Base-by-base conservation (phyloP, 2,329 filamentous ascomycete genomes). In the Aspergillus calidoustus region DNA sequence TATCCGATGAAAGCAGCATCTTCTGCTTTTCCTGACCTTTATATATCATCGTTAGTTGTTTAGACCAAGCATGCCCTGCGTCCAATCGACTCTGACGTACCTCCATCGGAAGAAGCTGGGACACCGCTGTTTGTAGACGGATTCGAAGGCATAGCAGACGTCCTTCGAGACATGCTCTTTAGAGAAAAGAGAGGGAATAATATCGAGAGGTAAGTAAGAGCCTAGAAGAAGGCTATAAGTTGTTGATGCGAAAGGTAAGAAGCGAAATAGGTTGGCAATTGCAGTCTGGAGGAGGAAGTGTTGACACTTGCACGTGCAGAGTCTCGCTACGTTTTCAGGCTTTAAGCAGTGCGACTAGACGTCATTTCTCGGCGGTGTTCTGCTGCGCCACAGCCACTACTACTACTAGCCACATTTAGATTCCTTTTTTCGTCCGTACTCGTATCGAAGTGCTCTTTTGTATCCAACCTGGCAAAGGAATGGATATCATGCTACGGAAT, bases 11-110 rank as follows among this genome's bases (percentile, higher is more conserved):
- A 43, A 83, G 76, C 47, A 83, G 76, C 71, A 78, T 79, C 62
- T 79, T 81, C 69, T 83, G 81, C 71, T 82, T 82, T 68, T 80
- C 77, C 65, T 82, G 80, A 58, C 73, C 80, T 80, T n/a, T 19
- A 41, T 54, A 28, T 51, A 46, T 68, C 47, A 69, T 70, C 47
- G 41, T 48, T 53, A 54, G 57, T 44, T 38, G 15, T 6, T 44
- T 38, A n/a, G 31, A 15, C 28, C 46, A 22, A 41, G 55, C 30
- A 59, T 48, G 58, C 17, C 9, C 47, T 25, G 19, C 47, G 28
- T 56, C 43, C n/a, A 23, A 62, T 57, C 50, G 56, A 54, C 52
- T 34, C 41, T 46, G 66, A 68, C 74, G 64, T 67, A 77, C 76
- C 74, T 71, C 74, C 74, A 59, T 75, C 73, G 30, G 66, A 67